Conservation (phyloP, 306 rosid species). For the Quercus aquifolioides region DNA sequence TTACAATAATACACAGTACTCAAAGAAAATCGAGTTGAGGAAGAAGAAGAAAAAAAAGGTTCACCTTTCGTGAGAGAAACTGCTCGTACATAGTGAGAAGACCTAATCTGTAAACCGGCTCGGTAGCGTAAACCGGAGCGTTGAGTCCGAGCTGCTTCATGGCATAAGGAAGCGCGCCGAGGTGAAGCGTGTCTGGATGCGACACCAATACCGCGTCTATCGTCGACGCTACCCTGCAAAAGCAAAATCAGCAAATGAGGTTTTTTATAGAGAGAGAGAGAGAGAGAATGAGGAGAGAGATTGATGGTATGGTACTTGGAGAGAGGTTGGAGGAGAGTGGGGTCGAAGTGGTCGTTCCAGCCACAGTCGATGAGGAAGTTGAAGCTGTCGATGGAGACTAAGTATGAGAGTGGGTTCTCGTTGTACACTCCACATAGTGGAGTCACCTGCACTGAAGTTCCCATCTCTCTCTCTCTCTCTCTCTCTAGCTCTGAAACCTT, state of each 20-base stretch:
- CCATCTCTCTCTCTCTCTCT: conserved; percentile 43
- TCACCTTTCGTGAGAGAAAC: conserved; percentile 78
- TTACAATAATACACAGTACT: too few species aligned
- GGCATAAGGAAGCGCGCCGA: conserved; percentile 91
- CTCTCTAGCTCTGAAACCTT: neutral
- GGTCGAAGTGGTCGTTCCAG: conserved; percentile 94
- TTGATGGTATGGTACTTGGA: conserved; percentile 55
- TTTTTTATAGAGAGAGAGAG: neutral
- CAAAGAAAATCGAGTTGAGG: too few species aligned
- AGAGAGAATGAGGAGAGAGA: neutral
- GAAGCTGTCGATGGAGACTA: conserved; percentile 87
- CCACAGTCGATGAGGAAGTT: conserved; percentile 92
- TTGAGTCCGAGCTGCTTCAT: conserved; percentile 78
- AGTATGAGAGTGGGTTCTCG: conserved; percentile 87
- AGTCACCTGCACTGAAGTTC: conserved; percentile 86
- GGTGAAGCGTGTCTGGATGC: conserved; percentile 89
- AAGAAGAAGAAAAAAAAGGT: neutral
- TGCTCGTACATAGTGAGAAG: conserved; percentile 97
- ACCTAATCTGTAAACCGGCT: conserved; percentile 84
- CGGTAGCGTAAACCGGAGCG: conserved; percentile 79
- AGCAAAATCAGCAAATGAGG: conserved; percentile 3
- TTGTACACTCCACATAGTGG: conserved; percentile 90
- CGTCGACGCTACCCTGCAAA: conserved; percentile 73
- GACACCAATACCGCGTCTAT: conserved; percentile 87
- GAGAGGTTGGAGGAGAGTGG: conserved; percentile 80